phyloP scores from a whole-genome alignment of 2,329 filamentous ascomycete species.

The Calonectria henricotiae region DNA sequence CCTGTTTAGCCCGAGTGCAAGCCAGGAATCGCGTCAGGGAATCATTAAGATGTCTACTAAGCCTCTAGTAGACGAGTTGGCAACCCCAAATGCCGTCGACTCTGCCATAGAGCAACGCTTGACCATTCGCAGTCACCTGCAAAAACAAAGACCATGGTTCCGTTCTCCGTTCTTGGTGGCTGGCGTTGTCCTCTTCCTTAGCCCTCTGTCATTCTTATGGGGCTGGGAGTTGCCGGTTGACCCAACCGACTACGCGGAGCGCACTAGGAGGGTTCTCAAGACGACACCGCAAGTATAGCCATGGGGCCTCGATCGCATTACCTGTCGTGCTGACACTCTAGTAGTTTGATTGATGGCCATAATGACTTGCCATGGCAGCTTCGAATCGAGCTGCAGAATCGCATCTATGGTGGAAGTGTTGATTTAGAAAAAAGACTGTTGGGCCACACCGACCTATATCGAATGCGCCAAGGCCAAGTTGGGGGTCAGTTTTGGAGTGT shows the following conservation, averaged over 20 bases:
- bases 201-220: slow-evolving; percentile 36
- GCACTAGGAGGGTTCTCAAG: slow-evolving; percentile 38
- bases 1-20: not conserved
- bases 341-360: slow-evolving; percentile 54
- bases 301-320: not conserved
- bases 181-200: slow-evolving; percentile 33
- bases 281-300: slow-evolving; percentile 37
- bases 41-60: not conserved
- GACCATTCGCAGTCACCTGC: not conserved
- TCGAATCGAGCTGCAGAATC: slow-evolving; percentile 54
- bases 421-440: slow-evolving; percentile 43
- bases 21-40: not conserved
- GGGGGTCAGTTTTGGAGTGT: slow-evolving; percentile 56
- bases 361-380: slow-evolving; percentile 55
- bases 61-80: not conserved
- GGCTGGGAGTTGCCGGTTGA: slow-evolving; percentile 31
- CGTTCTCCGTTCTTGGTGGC: slow-evolving; percentile 33
- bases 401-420: slow-evolving; percentile 41
- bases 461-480: slow-evolving; percentile 53
- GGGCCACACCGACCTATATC: slow-evolving; percentile 51
- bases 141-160: not conserved
- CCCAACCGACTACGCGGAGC: slow-evolving; percentile 40
- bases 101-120: not conserved
- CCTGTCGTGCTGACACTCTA: not conserved
- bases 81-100: not conserved